Percentiles rank a stretch among this genome's conserved stretches.
These are phyloP conservation scores for Umbilicus rupestris DNA, from an alignment of 164 flowering plant species.

Conservation along the genomic window DNA sequence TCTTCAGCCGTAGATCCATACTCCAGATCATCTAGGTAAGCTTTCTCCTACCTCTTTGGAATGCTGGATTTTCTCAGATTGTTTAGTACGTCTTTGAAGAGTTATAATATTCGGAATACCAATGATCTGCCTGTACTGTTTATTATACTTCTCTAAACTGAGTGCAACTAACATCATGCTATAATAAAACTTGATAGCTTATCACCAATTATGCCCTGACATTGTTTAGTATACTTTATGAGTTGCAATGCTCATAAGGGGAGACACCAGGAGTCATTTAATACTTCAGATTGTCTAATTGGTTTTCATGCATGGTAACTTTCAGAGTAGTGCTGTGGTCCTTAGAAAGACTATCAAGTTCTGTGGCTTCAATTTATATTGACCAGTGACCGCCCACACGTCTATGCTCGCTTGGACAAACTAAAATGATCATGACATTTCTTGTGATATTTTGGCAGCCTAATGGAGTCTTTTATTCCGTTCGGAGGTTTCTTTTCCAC, in stretches of 20 bases:
- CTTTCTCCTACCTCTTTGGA: background rate
- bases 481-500: conserved; percentile 58
- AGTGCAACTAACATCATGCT: background rate
- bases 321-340: background rate
- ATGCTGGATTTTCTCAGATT: background rate
- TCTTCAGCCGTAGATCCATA: conserved; percentile 29
- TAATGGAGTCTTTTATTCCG: conserved; percentile 73
- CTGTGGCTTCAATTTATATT: background rate
- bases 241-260: background rate
- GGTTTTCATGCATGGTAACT: background rate
- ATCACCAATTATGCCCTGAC: too few relatives aligned
- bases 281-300: background rate
- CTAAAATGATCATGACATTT: conserved; percentile 11
- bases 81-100: background rate
- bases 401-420: background rate
- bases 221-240: background rate
- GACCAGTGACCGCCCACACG: background rate
- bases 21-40: conserved; percentile 28
- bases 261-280: background rate
- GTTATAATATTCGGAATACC: background rate
- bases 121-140: background rate
- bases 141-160: background rate
- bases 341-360: background rate
- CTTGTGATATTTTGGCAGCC: conserved; percentile 27
- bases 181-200: background rate